Evolutionary conservation across 2,329 filamentous ascomycete genomes (phyloP), one percentile per base, ranked within the genome.

Genomic region (Coccinonectria pachysandricola): DNA sequence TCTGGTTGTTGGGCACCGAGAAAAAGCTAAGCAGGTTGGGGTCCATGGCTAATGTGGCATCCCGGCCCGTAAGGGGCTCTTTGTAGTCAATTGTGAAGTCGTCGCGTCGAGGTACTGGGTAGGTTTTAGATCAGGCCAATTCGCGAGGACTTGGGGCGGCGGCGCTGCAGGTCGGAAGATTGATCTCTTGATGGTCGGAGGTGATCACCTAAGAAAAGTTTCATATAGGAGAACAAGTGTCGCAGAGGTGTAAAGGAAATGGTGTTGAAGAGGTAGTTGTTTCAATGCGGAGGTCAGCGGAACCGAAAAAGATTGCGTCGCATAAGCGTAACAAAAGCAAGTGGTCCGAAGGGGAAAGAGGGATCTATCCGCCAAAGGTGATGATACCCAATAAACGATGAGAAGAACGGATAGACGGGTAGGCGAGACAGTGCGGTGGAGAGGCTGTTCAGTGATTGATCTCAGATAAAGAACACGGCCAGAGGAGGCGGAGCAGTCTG

Each of bases 11-110:
- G 15, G 43, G 43, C 21, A 46, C 43, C 39, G 43, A 43, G 22
- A 46, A 46, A 30, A 46, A 46, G 30, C 43, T 46, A 20, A 46
- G 43, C 14, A 46, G 38, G 38, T 46, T 46, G 29, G 43, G 43
- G 31, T 46, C 43, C 43, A 46, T 46, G 39, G 40, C 38, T 43
- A 46, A 43, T 41, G 45, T 42, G 42, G 43, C 42, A 46, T 46
- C 43, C 43, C 43, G 42, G 39, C 43, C 43, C 35, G 24, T 23
- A 19, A 19, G 41, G 43, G 43, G 34, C 37, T 34, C 35, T 26
- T 40, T 17, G 39, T 42, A 20, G 42, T 39, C 32, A 19, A 19
- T n/a, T n/a, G n/a, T n/a, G n/a, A n/a, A n/a, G n/a, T n/a, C n/a
- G n/a, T 43, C 23, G 37, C 34, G 39, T 43, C 29, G 43, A 39